Evolutionary conservation across 139 green algal species (phyloP), one percentile per base, ranked within the genome.

Genomic region (Penium margaritaceum): DNA sequence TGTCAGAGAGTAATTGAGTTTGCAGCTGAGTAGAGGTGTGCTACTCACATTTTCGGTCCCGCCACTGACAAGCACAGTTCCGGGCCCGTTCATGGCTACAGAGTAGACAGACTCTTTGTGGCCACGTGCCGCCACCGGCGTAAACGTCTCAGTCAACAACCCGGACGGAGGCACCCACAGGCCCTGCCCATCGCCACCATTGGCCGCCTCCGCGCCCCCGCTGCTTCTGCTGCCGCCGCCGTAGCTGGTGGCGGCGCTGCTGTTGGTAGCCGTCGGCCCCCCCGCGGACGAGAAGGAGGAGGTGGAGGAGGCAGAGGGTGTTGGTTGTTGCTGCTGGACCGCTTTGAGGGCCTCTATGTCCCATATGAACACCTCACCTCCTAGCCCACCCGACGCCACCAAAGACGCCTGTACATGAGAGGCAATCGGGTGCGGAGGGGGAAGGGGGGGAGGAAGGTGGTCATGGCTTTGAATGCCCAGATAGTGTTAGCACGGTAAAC

Each of bases 81-180:
- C 92, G 0, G 62, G 17, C 0, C 37, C 66, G 60, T 84, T 89
- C 51, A 94, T 81, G 2, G 86, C 88, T 30, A 96, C 51, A 14
- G 90, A 80, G 58, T 96, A 96, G 33, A 96, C 81, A 30, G 83
- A 90, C 24, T 81, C 85, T 46, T 86, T 83, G 55, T 73, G 65
- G 32, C 75, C 75, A 0, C 71, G 55, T 7, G 24, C 65, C 21
- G 74, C 41, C 33, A 81, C 60, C 7, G 74, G 74, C 2, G 46
- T 36, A 32, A 39, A 70, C 2, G 21, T 34, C 5, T 44, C n/a
- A 14, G 35, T 21, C 21, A 43, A 39, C 35, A 70, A 7, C 29
- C 24, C 27, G 27, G 35, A 29, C 35, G 35, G 35, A 37, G 62
- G 7, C 5, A 69, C 5, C 5, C 5, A 5, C 5, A 38, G 47